Percentiles rank a stretch among this genome's conserved stretches.
Conservation (phyloP, 2,329 filamentous ascomycete species). For the Coniochaeta pulveracea region DNA sequence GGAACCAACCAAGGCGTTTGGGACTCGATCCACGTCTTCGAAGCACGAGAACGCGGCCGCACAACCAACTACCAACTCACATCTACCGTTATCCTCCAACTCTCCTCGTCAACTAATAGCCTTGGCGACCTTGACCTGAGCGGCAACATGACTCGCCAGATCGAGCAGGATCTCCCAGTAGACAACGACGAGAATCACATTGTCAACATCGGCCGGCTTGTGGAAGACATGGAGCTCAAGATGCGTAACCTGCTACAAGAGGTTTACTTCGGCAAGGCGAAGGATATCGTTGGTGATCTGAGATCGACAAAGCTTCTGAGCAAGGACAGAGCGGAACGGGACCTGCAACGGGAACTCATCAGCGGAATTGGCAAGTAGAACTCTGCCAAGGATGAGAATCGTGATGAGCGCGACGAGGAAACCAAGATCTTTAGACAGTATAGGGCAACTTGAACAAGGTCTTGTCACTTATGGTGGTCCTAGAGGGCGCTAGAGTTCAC, state of each 20-base stretch:
- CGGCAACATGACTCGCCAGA: conserved; percentile 95
- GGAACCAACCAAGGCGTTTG: conserved; percentile 68
- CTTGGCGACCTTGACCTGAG: conserved; percentile 85
- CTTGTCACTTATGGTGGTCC: too few relatives aligned
- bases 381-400: not conserved
- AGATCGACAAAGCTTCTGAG: conserved; percentile 77
- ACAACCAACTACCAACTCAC: conserved; percentile 96
- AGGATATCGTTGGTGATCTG: conserved; percentile 93
- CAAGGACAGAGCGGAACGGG: conserved; percentile 72
- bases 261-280: conserved; percentile 98
- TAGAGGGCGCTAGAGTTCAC: too few relatives aligned
- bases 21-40: conserved; percentile 98
- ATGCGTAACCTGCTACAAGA: conserved; percentile 98
- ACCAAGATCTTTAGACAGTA: too few relatives aligned
- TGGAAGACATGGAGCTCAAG: conserved; percentile 99
- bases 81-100: conserved; percentile 85
- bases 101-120: conserved; percentile 53
- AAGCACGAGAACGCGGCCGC: conserved; percentile 84
- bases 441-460: too few relatives aligned
- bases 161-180: conserved; percentile 82
- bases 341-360: conserved; percentile 83
- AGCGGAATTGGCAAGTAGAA: conserved; percentile 40
- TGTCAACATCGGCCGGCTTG: conserved; percentile 83
- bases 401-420: too few relatives aligned
- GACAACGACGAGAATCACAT: conserved; percentile 90